Evolutionary conservation across 1,284 basidiomycete species (phyloP).

Genomic region (Fomitopsis pinicola): DNA sequence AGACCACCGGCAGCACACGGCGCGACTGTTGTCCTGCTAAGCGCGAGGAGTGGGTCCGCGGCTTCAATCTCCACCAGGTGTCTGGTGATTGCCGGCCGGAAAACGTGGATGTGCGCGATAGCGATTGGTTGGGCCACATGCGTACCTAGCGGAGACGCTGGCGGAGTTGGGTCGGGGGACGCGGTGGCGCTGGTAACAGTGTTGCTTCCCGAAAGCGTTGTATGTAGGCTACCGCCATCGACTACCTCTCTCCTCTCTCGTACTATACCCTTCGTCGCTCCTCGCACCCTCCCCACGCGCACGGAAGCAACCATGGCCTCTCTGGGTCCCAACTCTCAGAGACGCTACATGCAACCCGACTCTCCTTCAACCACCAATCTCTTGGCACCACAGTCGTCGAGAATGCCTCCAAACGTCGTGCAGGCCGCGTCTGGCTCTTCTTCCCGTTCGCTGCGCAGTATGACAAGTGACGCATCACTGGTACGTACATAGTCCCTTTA

Average conservation of each 20-base stretch:
- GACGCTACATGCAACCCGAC: constrained; percentile 20
- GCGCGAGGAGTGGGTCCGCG: neutral
- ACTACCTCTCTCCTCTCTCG: constrained; percentile 6
- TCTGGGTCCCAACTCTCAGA: constrained; percentile 18
- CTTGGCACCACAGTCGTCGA: constrained; percentile 32
- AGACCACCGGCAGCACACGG: neutral
- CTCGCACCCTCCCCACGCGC: neutral
- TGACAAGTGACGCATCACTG: constrained; percentile 37
- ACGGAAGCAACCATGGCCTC: constrained; percentile 19
- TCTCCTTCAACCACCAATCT: constrained; percentile 54
- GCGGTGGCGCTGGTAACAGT: constrained; percentile 4
- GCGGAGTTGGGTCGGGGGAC: neutral
- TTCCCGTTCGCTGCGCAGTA: constrained; percentile 33
- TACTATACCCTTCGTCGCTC: constrained; percentile 11
- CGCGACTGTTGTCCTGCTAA: neutral
- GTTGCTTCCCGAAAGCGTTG: neutral
- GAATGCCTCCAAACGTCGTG: constrained; percentile 25
- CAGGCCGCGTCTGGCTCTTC: constrained; percentile 39
- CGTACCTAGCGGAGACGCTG: neutral
- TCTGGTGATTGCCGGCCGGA: neutral
- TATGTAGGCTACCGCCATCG: neutral
- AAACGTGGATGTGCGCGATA: neutral
- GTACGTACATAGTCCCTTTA: constrained; percentile 26
- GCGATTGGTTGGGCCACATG: neutral
- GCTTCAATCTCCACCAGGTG: neutral